Conservation (phyloP, 352 stramenopile genomes). For the Globisporangium spinosum region DNA sequence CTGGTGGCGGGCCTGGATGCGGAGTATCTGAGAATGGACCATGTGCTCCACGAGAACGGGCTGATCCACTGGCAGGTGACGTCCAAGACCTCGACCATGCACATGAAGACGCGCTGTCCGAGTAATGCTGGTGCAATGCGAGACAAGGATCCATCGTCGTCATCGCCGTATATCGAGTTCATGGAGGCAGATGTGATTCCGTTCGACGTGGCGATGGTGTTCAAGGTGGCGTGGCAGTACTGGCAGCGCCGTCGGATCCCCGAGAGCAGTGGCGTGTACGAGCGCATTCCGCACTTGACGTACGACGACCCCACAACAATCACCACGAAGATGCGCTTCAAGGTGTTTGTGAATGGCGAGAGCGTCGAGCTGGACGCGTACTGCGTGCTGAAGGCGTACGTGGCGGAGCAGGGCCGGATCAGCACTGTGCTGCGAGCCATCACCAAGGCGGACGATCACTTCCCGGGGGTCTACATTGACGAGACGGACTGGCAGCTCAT, state of each 20-base stretch:
- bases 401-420: neutral
- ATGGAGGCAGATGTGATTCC: slow-evolving; percentile 9
- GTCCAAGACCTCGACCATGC: neutral
- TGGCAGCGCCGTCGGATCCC: slow-evolving; percentile 10
- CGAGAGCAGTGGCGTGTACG: neutral
- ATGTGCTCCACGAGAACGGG: slow-evolving; percentile 1
- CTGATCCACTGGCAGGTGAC: slow-evolving; percentile 8
- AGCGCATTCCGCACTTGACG: neutral
- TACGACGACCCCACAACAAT: neutral
- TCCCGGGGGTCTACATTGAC: slow-evolving; percentile 16
- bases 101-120: neutral
- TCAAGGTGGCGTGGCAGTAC: slow-evolving; percentile 8
- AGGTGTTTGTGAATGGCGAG: slow-evolving; percentile 3
- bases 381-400: slow-evolving; percentile 4
- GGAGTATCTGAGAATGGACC: slow-evolving; percentile 4
- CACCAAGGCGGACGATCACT: slow-evolving; percentile 9
- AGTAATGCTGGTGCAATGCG: neutral
- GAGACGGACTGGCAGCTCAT: slow-evolving; percentile 16
- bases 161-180: slow-evolving; percentile 6
- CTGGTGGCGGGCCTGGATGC: slow-evolving; percentile 4
- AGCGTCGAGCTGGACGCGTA: slow-evolving; percentile 3
- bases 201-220: slow-evolving; percentile 9
- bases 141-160: neutral
- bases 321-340: slow-evolving; percentile 3
- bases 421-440: neutral